These are phyloP conservation scores for Phalaenopsis aphrodite DNA, from an alignment of 106 monocot genomes.

Conservation along the genomic window DNA sequence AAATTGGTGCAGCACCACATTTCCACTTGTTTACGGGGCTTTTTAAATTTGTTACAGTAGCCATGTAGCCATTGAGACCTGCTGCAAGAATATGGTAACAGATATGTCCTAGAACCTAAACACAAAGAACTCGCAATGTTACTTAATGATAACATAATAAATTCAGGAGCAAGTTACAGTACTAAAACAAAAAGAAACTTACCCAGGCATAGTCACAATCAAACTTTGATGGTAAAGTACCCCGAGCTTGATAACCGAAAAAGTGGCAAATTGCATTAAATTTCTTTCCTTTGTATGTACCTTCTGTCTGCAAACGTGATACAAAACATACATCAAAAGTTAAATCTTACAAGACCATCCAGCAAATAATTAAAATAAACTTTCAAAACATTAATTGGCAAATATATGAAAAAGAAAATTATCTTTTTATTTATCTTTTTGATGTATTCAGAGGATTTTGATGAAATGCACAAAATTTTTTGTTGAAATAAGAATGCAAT, in stretches of 20 bases:
- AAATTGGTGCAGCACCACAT: constrained; percentile 60
- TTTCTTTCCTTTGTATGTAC: constrained; percentile 74
- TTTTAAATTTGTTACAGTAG: constrained; percentile 57
- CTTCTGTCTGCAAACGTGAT: constrained; percentile 44
- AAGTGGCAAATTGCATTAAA: constrained; percentile 83
- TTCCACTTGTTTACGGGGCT: constrained; percentile 46
- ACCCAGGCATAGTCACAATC: constrained; percentile 81
- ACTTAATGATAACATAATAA: background rate
- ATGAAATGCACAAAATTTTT: too few species aligned
- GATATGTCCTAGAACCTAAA: constrained; percentile 43
- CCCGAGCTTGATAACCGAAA: constrained; percentile 79
- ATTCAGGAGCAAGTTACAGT: background rate
- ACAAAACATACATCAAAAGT: background rate
- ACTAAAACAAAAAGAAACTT: constrained; percentile 8
- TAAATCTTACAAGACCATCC: background rate
- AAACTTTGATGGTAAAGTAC: constrained; percentile 74
- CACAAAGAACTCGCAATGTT: background rate
- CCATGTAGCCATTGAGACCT: constrained; percentile 65
- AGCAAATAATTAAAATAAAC: background rate
- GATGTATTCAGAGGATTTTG: too few species aligned
- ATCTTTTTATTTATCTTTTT: too few species aligned
- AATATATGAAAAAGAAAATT: too few species aligned
- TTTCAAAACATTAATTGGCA: too few species aligned
- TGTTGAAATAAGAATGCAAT: too few species aligned
- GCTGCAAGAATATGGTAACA: constrained; percentile 52